phyloP scores from a whole-genome alignment of 2,329 filamentous ascomycete species.

The Penicillium fuscoglaucum region DNA sequence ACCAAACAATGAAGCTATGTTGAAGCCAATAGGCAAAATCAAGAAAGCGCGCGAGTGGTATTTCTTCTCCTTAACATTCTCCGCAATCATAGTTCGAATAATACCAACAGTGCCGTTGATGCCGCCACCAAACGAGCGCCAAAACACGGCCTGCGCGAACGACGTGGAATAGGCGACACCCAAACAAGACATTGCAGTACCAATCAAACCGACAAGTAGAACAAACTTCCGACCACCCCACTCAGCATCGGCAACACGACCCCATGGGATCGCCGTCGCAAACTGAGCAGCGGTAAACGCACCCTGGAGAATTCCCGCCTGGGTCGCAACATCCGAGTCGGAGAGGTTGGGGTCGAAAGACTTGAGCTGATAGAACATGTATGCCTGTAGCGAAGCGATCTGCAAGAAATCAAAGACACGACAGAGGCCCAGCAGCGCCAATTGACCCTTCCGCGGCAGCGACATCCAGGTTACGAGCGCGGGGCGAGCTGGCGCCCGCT shows the following conservation, averaged over 20 bases:
- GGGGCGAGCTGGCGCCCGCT: slow-evolving; percentile 18
- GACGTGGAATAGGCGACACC: slow-evolving; percentile 68
- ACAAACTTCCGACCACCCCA: slow-evolving; percentile 72
- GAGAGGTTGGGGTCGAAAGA: slow-evolving; percentile 64
- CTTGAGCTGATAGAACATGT: slow-evolving; percentile 82
- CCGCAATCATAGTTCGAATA: slow-evolving; percentile 70
- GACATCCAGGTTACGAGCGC: slow-evolving; percentile 43
- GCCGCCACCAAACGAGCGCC: slow-evolving; percentile 65
- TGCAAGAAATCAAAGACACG: slow-evolving; percentile 45
- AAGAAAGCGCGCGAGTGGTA: slow-evolving; percentile 58
- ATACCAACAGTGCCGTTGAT: slow-evolving; percentile 73
- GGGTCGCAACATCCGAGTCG: slow-evolving; percentile 65
- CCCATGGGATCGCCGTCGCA: slow-evolving; percentile 78
- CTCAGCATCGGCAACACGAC: slow-evolving; percentile 64
- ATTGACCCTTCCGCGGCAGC: slow-evolving; percentile 41
- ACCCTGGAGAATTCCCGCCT: slow-evolving; percentile 73
- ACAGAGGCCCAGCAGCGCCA: slow-evolving; percentile 39
- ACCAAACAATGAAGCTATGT: slow-evolving; percentile 59
- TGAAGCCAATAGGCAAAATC: slow-evolving; percentile 66
- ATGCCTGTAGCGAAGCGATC: slow-evolving; percentile 53
- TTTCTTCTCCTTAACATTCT: slow-evolving; percentile 70
- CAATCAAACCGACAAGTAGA: slow-evolving; percentile 71
- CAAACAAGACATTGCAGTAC: slow-evolving; percentile 64
- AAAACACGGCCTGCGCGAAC: slow-evolving; percentile 64
- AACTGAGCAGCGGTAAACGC: slow-evolving; percentile 80